Percentiles rank a stretch among this genome's conserved stretches.
Evolutionary conservation across 768 basidiomycete genomes (phyloP).

Genomic region (Strobilomyces echinocephalus): DNA sequence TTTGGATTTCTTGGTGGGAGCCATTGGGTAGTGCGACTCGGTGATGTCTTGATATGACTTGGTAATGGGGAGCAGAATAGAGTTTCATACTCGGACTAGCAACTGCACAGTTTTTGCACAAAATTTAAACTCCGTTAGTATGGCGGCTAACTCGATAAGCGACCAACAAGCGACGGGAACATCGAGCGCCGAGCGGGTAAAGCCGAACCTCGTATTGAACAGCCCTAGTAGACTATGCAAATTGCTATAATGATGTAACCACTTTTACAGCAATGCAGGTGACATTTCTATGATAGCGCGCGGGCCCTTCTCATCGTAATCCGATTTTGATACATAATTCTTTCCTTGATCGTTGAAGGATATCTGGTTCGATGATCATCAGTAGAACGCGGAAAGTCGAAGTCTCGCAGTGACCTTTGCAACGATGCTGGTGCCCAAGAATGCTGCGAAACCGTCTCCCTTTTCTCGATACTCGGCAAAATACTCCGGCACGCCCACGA

Average conservation of each 20-base stretch:
- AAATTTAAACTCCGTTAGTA: slow-evolving; percentile 27
- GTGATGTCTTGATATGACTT: slow-evolving; percentile 15
- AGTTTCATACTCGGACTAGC: slow-evolving; percentile 17
- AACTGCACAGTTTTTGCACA: slow-evolving; percentile 29
- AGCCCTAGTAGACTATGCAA: too few species aligned
- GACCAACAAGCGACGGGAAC: too few species aligned
- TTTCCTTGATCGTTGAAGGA: slow-evolving; percentile 68
- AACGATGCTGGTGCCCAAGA: slow-evolving; percentile 78
- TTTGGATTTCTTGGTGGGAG: slow-evolving; percentile 94
- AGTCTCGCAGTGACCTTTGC: slow-evolving; percentile 57
- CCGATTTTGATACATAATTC: slow-evolving; percentile 74
- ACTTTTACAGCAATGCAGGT: slow-evolving; percentile 56
- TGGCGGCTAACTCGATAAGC: too few species aligned
- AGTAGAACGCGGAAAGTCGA: neutral
- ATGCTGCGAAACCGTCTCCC: slow-evolving; percentile 76
- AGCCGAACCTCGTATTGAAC: too few species aligned
- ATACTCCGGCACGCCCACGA: slow-evolving; percentile 76
- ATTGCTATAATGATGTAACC: too few species aligned
- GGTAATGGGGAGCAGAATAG: slow-evolving; percentile 3
- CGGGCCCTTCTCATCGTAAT: slow-evolving; percentile 71
- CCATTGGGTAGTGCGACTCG: slow-evolving; percentile 55
- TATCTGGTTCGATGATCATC: slow-evolving; percentile 41
- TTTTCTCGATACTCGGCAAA: slow-evolving; percentile 87
- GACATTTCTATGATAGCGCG: slow-evolving; percentile 74
- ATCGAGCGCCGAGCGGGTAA: too few species aligned